phyloP scores from a whole-genome alignment of 805 yeast species.

The Wilhelminamyces savonicus region DNA sequence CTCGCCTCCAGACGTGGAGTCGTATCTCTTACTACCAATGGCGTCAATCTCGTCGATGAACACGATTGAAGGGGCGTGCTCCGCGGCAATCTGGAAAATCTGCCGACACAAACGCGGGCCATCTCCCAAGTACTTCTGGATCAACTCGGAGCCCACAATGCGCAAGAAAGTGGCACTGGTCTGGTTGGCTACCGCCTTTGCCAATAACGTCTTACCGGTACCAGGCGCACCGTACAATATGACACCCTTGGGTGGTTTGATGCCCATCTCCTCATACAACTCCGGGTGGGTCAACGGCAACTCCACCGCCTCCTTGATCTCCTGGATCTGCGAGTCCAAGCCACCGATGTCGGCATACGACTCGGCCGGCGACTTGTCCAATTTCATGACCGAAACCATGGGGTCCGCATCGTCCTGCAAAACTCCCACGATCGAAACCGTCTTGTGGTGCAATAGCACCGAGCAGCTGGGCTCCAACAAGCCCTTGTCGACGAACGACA shows the following conservation, averaged over 20 bases:
- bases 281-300: slow-evolving; percentile 95
- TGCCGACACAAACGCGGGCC: slow-evolving; percentile 95
- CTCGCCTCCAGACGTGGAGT: slow-evolving; percentile 95
- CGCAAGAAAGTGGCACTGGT: slow-evolving; percentile 94
- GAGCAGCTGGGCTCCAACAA: slow-evolving; percentile 95
- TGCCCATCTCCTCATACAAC: slow-evolving; percentile 96
- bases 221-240: slow-evolving; percentile 97
- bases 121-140: slow-evolving; percentile 95
- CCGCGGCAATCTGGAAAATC: slow-evolving; percentile 93
- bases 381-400: slow-evolving; percentile 94
- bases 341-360: slow-evolving; percentile 98
- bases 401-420: slow-evolving; percentile 97
- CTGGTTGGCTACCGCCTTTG: slow-evolving; percentile 97
- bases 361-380: slow-evolving; percentile 96
- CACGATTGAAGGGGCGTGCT: slow-evolving; percentile 96
- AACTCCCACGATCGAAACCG: slow-evolving; percentile 97
- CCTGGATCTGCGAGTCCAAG: slow-evolving; percentile 91
- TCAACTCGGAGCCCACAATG: slow-evolving; percentile 94
- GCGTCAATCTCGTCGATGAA: slow-evolving; percentile 99
- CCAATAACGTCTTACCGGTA: slow-evolving; percentile 91
- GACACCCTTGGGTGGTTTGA: slow-evolving; percentile 97
- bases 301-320: slow-evolving; percentile 95
- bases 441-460: slow-evolving; percentile 89
- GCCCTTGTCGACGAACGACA: slow-evolving; percentile 96
- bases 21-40: slow-evolving; percentile 97